Conservation (phyloP, 768 basidiomycete species). For the Boletellus sp. region DNA sequence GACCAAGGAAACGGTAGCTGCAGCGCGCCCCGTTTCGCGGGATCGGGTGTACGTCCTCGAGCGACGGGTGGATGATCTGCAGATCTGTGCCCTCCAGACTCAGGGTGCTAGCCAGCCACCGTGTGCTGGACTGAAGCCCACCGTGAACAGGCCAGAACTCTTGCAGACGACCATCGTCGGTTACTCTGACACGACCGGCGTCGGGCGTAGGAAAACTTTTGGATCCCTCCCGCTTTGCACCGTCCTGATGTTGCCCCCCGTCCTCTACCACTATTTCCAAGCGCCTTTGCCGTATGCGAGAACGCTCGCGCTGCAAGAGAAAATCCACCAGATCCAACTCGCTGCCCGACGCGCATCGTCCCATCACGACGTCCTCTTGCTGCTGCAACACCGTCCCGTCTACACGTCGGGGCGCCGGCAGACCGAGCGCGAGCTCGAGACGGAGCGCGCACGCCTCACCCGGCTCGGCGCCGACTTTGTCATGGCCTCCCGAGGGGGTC, state of each 20-base stretch:
- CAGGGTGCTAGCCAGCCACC: too few relatives aligned
- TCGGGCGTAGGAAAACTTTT: too few relatives aligned
- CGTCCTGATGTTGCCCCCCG: conserved; percentile 53
- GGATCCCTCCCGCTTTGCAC: too few relatives aligned
- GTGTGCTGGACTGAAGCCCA: too few relatives aligned
- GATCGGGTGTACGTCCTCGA: too few relatives aligned
- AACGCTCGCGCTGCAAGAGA: conserved; percentile 68
- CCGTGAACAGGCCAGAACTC: too few relatives aligned
- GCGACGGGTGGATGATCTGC: too few relatives aligned
- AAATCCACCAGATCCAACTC: conserved; percentile 64
- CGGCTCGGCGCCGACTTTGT: conserved; percentile 86
- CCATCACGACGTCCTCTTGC: conserved; percentile 62
- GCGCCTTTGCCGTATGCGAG: conserved; percentile 73
- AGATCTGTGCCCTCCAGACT: too few relatives aligned
- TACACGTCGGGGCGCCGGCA: conserved; percentile 95
- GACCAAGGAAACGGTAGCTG: too few relatives aligned
- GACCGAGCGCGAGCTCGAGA: conserved; percentile 50
- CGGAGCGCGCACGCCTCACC: conserved; percentile 63
- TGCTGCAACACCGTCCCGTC: conserved; percentile 89
- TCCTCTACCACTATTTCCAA: conserved; percentile 75
- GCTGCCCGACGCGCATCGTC: conserved; percentile 44
- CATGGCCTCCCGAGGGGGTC: conserved; percentile 78
- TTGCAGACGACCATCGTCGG: too few relatives aligned
- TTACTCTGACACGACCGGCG: too few relatives aligned
- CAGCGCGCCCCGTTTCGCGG: not conserved